phyloP scores from a whole-genome alignment of 306 rosid species.

The Trifolium pratense region DNA sequence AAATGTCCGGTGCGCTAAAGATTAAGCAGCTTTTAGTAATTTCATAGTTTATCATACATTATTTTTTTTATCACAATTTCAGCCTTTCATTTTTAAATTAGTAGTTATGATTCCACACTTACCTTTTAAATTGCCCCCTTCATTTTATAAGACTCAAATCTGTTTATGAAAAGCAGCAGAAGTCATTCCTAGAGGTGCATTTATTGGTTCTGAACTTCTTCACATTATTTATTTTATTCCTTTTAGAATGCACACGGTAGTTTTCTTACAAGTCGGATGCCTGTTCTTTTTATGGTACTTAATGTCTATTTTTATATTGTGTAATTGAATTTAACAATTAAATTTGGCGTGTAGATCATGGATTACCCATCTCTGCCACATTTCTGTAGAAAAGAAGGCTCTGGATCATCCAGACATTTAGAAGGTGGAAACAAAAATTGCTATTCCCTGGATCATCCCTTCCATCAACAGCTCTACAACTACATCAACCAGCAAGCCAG shows the following conservation, averaged over 20 bases:
- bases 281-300: background rate
- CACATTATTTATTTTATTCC: background rate
- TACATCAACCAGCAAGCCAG: slow-evolving; percentile 72
- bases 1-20: background rate
- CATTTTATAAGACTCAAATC: background rate
- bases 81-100: background rate
- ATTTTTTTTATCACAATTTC: background rate
- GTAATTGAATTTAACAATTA: slow-evolving; percentile 40
- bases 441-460: slow-evolving; percentile 81
- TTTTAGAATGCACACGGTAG: slow-evolving; percentile 8
- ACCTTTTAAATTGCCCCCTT: background rate
- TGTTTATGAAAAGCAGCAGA: background rate
- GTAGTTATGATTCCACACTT: background rate
- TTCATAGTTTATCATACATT: background rate
- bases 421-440: slow-evolving; percentile 61
- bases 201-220: background rate
- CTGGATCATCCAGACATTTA: slow-evolving; percentile 71
- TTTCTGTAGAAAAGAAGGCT: slow-evolving; percentile 81
- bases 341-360: slow-evolving; percentile 74
- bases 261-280: slow-evolving; percentile 20
- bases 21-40: background rate
- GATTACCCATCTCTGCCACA: slow-evolving; percentile 85
- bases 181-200: background rate
- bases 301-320: slow-evolving; percentile 5
- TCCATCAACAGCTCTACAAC: slow-evolving; percentile 83